Percentiles rank a stretch among this genome's conserved stretches.
These are phyloP conservation scores for Gleditsia sinensis DNA, from an alignment of 306 rosid species.

Conservation along the genomic window DNA sequence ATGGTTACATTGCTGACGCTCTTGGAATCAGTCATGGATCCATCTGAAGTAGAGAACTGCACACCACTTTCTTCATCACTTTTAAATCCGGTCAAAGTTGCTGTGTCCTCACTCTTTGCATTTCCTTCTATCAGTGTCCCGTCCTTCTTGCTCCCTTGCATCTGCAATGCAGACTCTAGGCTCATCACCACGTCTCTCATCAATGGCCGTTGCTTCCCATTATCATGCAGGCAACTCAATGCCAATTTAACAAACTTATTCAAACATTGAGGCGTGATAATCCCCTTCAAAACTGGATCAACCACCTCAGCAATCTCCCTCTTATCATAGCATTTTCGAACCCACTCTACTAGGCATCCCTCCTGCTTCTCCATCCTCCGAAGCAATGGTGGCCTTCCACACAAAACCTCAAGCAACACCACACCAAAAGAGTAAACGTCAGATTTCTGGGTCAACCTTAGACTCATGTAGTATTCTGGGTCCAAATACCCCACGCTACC, in stretches of 20 bases:
- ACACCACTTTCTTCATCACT: not conserved
- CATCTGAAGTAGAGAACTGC: not conserved
- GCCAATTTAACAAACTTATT: conserved; percentile 39
- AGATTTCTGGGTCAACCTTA: conserved; percentile 44
- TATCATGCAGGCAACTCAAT: conserved; percentile 45
- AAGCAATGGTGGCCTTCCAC: conserved; percentile 38
- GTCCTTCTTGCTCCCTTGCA: conserved; percentile 26
- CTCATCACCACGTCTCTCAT: conserved; percentile 56
- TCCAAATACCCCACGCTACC: conserved; percentile 45
- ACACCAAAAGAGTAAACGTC: conserved; percentile 70
- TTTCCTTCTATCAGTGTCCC: not conserved
- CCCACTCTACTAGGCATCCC: conserved; percentile 37
- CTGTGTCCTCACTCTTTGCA: not conserved
- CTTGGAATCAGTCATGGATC: not conserved
- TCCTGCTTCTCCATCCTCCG: conserved; percentile 5
- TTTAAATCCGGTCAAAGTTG: not conserved
- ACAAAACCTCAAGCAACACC: conserved; percentile 52
- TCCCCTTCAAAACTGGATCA: conserved; percentile 40
- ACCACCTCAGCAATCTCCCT: conserved; percentile 35
- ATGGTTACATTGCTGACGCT: conserved; percentile 1
- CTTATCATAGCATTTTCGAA: not conserved
- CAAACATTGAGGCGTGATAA: conserved; percentile 33
- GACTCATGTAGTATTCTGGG: conserved; percentile 41
- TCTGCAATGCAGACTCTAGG: conserved; percentile 39
- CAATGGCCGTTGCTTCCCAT: conserved; percentile 47